Evolutionary conservation across 495 filamentous ascomycete species (phyloP).

Genomic region (Penicillium fimorum): DNA sequence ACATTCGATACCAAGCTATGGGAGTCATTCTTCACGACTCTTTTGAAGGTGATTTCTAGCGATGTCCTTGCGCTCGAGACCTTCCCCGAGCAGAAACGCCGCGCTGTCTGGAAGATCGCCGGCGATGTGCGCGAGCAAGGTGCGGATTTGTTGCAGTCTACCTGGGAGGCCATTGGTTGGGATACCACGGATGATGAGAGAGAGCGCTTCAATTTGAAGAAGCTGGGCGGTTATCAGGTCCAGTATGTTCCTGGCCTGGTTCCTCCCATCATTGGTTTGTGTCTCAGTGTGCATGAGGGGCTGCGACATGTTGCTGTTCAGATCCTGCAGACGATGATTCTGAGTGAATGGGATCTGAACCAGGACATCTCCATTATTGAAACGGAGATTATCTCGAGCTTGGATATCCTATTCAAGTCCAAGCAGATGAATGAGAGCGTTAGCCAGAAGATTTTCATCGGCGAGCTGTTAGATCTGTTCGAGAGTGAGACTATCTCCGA

Average conservation of each 20-base stretch:
- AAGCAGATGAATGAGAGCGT: conserved; percentile 85
- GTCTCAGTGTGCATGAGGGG: conserved; percentile 91
- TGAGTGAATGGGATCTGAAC: conserved; percentile 97
- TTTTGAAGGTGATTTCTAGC: conserved; percentile 86
- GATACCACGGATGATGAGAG: conserved; percentile 77
- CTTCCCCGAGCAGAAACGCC: conserved; percentile 92
- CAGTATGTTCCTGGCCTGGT: conserved; percentile 95
- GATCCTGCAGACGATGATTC: conserved; percentile 94
- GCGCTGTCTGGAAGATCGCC: conserved; percentile 98
- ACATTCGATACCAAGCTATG: conserved; percentile 90
- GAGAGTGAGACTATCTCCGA: conserved; percentile 64
- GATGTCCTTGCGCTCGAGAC: conserved; percentile 89
- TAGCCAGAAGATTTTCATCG: conserved; percentile 87
- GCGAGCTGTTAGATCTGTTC: conserved; percentile 80
- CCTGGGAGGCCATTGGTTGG: conserved; percentile 98
- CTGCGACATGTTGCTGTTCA: conserved; percentile 86
- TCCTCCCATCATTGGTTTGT: conserved; percentile 87
- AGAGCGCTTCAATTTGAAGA: conserved; percentile 70
- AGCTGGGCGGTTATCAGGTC: conserved; percentile 94
- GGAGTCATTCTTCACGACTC: conserved; percentile 86
- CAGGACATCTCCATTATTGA: conserved; percentile 90
- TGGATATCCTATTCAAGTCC: conserved; percentile 88
- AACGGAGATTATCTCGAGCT: conserved; percentile 92
- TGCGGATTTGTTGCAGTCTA: conserved; percentile 75
- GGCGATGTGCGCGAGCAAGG: conserved; percentile 93